Conservation (phyloP, 208 protist genomes). For the Lotmaria passim region DNA sequence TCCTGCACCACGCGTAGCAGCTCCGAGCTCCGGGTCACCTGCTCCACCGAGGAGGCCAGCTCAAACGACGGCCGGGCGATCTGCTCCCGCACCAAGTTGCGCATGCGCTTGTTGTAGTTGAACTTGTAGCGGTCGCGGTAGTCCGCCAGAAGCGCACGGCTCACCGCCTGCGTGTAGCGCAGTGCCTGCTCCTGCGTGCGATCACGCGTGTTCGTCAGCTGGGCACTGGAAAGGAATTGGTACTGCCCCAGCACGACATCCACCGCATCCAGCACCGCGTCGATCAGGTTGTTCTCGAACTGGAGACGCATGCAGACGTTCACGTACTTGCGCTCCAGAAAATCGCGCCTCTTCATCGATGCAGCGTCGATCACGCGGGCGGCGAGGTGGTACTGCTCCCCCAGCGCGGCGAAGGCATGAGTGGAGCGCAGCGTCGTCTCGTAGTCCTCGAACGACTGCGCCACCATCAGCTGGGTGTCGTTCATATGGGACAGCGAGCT, state of each 20-base stretch:
- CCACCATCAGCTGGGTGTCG: slow-evolving; percentile 37
- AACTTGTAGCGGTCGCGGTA: slow-evolving; percentile 58
- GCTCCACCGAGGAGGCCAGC: slow-evolving; percentile 30
- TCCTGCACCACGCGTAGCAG: slow-evolving; percentile 39
- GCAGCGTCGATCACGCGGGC: slow-evolving; percentile 33
- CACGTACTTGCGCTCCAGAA: slow-evolving; percentile 50
- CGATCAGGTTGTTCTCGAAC: slow-evolving; percentile 71
- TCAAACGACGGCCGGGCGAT: slow-evolving; percentile 33
- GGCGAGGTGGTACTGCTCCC: slow-evolving; percentile 33
- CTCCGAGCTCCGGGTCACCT: slow-evolving; percentile 29
- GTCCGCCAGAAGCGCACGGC: slow-evolving; percentile 45
- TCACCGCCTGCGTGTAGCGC: slow-evolving; percentile 55
- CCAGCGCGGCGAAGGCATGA: slow-evolving; percentile 25
- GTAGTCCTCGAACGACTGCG: slow-evolving; percentile 50
- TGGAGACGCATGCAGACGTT: slow-evolving; percentile 62
- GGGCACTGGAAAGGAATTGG: slow-evolving; percentile 30
- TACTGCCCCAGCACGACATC: slow-evolving; percentile 71
- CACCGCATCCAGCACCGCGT: slow-evolving; percentile 68
- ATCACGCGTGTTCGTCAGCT: slow-evolving; percentile 37
- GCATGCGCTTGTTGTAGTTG: slow-evolving; percentile 66
- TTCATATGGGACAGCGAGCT: slow-evolving; percentile 34
- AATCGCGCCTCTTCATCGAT: slow-evolving; percentile 38
- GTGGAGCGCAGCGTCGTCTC: slow-evolving; percentile 35
- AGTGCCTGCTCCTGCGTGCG: slow-evolving; percentile 43
- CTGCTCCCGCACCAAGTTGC: slow-evolving; percentile 48